Evolutionary conservation across 495 filamentous ascomycete genomes (phyloP).

Genomic region (Penicillium egyptiacum): DNA sequence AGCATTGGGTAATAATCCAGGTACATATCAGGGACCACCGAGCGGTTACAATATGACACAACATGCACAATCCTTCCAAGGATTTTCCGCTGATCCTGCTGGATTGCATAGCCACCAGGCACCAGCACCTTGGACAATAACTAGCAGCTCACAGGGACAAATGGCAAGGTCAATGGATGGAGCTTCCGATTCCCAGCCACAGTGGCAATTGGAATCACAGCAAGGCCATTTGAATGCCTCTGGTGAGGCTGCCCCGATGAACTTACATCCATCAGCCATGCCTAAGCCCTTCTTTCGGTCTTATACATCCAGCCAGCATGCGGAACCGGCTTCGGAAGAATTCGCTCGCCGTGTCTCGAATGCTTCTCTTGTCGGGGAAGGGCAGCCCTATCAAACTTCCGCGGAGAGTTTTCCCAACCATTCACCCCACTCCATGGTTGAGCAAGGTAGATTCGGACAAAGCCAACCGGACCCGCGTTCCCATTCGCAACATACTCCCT

Average conservation of each 20-base stretch:
- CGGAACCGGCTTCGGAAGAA: slow-evolving; percentile 9
- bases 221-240: not conserved
- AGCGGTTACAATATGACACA: not conserved
- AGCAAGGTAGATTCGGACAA: not conserved
- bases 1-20: not conserved
- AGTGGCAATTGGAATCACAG: slow-evolving; percentile 19
- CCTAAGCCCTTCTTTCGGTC: slow-evolving; percentile 13
- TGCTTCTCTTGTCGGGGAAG: not conserved
- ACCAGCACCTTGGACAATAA: not conserved
- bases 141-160: not conserved
- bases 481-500: slow-evolving; percentile 15
- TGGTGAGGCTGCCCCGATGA: not conserved
- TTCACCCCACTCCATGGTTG: slow-evolving; percentile 1
- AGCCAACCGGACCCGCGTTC: slow-evolving; percentile 13
- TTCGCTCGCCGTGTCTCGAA: slow-evolving; percentile 5
- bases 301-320: slow-evolving; percentile 10
- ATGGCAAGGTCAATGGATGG: slow-evolving; percentile 44
- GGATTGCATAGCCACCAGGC: not conserved
- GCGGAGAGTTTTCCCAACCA: not conserved
- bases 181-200: slow-evolving; percentile 41
- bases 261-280: slow-evolving; percentile 3
- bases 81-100: not conserved
- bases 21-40: not conserved
- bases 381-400: slow-evolving; percentile 3
- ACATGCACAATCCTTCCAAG: slow-evolving; percentile 1